Evolutionary conservation across 345 rosid species (phyloP), one percentile per base, ranked within the genome.

Genomic region (Lagerstroemia speciosa): DNA sequence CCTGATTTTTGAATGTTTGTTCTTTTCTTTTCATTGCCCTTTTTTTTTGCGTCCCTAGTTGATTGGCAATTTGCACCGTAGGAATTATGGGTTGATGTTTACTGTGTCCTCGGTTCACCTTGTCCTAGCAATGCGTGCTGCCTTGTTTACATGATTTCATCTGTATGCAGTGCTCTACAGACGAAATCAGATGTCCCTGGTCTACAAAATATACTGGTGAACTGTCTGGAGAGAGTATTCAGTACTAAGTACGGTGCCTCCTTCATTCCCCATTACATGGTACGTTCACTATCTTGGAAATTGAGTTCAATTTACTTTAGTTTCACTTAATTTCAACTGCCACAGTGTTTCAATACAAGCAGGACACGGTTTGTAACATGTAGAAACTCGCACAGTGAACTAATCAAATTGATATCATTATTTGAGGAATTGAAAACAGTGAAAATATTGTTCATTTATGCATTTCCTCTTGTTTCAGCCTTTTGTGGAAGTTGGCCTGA

Each of bases 241-340:
- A 80, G 80, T 75, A 85, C 93, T 15, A 89, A 81, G 70, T 85
- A 85, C 73, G 96, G 96, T 2, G 89, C 90, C 41, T 87, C 90
- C 45, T 76, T 89, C 32, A 87, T 93, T 65, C 94, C 96, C 36
- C 87, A 83, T 10, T 86, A 82, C 65, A 79, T 89, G 98, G 97
- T 91, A 80, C 65, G 68, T 38, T 45, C 60, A n/a, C 37, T 5
- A n/a, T 48, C 46, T 32, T 30, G 62, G 12, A 17, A 45, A 29
- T 41, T 29, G 17, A 30, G 33, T 0, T 36, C 8, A 26, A 40
- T 41, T 17, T 2, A 20, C 33, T 16, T 12, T 38, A 2, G 37
- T 61, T 50, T 71, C 32, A 45, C 27, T 37, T 62, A 32, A 9
- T 36, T 30, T 58, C 16, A 12, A 27, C 11, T 26, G 15, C 6